A percentile compares a stretch with the other conserved stretches of the same genome.
These are phyloP conservation scores for Corymbia calophylla DNA, from an alignment of 441 rosid species.

Conservation along the genomic window DNA sequence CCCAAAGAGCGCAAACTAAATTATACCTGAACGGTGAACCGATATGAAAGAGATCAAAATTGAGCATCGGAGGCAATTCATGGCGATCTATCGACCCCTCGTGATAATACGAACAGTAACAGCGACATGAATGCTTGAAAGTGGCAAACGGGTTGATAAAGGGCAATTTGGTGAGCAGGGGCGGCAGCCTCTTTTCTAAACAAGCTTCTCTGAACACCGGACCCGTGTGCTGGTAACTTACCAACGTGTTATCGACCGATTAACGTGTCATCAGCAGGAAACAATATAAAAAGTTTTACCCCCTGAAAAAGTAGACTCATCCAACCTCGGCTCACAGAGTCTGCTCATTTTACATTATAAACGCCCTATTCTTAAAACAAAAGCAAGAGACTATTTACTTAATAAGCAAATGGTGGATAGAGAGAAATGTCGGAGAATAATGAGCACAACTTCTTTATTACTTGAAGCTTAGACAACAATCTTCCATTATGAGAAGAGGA, in stretches of 20 bases:
- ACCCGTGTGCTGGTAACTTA: background rate
- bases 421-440: background rate
- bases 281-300: background rate
- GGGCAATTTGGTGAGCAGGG: background rate
- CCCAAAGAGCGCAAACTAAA: background rate
- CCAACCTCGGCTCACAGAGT: background rate
- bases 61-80: background rate
- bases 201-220: background rate
- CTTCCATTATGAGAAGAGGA: background rate
- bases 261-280: background rate
- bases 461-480: background rate
- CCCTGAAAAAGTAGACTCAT: background rate
- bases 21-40: accelerated
- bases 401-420: background rate
- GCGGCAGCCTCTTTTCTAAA: accelerated
- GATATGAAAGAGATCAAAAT: background rate
- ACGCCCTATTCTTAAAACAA: background rate
- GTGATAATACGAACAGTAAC: accelerated
- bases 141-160: accelerated
- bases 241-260: background rate
- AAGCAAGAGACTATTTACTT: background rate
- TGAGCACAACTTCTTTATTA: background rate
- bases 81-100: background rate
- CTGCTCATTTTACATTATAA: background rate
- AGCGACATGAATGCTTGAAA: accelerated